Evolutionary conservation across 2,329 filamentous ascomycete species (phyloP).

Genomic region (Mariannaea elegans): DNA sequence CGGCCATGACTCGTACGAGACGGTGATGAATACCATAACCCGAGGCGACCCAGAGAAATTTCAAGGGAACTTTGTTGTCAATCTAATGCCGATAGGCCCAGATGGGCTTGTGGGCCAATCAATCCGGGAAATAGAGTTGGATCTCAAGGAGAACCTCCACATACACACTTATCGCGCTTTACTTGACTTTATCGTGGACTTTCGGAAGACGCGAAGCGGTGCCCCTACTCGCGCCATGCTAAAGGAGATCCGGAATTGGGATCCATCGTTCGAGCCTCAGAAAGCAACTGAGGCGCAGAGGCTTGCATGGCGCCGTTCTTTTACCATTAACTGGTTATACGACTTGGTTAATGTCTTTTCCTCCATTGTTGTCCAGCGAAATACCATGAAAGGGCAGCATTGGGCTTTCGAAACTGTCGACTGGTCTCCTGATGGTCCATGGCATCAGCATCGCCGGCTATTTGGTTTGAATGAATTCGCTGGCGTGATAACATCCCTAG

Average conservation of each 20-base stretch:
- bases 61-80: constrained; percentile 18
- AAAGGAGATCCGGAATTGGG: constrained; percentile 50
- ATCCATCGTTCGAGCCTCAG: constrained; percentile 51
- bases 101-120: constrained; percentile 3
- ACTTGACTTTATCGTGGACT: constrained; percentile 56
- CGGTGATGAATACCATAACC: constrained; percentile 51
- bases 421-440: constrained; percentile 52
- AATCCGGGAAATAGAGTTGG: constrained; percentile 32
- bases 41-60: constrained; percentile 46
- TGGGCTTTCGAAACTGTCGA: constrained; percentile 48
- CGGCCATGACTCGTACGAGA: constrained; percentile 54
- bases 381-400: constrained; percentile 45
- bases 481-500: constrained; percentile 52
- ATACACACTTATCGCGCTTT: constrained; percentile 53
- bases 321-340: constrained; percentile 62
- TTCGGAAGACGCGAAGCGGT: constrained; percentile 53
- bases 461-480: constrained; percentile 59
- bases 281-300: constrained; percentile 49
- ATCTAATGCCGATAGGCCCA: background rate
- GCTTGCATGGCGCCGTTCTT: constrained; percentile 56
- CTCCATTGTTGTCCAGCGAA: constrained; percentile 49
- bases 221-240: constrained; percentile 57
- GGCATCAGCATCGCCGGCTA: constrained; percentile 42
- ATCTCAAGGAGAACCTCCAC: constrained; percentile 55
- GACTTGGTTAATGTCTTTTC: constrained; percentile 59